phyloP scores from a whole-genome alignment of 306 rosid species.

The Sindora glabra region DNA sequence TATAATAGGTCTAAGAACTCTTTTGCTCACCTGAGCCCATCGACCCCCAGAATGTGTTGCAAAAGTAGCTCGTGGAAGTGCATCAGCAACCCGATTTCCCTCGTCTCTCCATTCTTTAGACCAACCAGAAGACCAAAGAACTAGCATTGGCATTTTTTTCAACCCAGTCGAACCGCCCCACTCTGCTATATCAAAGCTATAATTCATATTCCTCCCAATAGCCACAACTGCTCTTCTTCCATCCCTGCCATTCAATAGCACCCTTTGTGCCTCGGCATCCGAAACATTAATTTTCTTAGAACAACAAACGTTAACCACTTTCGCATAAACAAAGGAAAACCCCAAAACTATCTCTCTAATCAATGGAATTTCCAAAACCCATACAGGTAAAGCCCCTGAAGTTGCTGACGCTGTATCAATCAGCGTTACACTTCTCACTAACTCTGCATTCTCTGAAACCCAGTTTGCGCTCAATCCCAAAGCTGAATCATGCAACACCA shows the following conservation, averaged over 20 bases:
- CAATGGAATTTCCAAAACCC: constrained; percentile 53
- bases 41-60: constrained; percentile 70
- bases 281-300: constrained; percentile 33
- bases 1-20: no score
- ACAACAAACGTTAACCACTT: constrained; percentile 53
- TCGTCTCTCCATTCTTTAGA: constrained; percentile 77
- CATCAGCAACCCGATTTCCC: constrained; percentile 57
- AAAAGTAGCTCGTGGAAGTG: constrained; percentile 63
- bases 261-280: constrained; percentile 62
- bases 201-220: constrained; percentile 63
- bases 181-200: constrained; percentile 70
- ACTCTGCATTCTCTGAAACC: constrained; percentile 52
- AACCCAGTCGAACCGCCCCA: constrained; percentile 78
- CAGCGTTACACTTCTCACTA: constrained; percentile 73
- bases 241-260: constrained; percentile 62
- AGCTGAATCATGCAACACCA: constrained; percentile 82
- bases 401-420: constrained; percentile 43
- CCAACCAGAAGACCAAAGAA: constrained; percentile 76
- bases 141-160: constrained; percentile 62
- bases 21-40: constrained; percentile 80
- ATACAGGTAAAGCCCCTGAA: constrained; percentile 57
- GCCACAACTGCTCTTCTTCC: constrained; percentile 62
- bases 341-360: constrained; percentile 65
- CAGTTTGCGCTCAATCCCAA: constrained; percentile 57
- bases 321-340: constrained; percentile 31